Evolutionary conservation across 1,284 basidiomycete species (phyloP).

Genomic region (Cryptococcus depauperatus): DNA sequence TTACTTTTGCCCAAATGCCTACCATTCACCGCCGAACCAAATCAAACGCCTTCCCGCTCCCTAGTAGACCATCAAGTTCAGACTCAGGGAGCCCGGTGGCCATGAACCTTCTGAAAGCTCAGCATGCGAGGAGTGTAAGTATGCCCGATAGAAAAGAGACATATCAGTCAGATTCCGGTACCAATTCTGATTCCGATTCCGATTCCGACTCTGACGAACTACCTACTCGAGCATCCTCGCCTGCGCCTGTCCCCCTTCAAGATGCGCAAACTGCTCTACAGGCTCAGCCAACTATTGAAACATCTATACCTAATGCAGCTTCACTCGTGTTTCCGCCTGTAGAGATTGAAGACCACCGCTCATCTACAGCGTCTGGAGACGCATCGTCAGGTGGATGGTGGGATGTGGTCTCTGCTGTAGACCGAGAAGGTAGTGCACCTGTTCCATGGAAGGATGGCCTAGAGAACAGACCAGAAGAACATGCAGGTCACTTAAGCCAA

Average conservation of each 20-base stretch:
- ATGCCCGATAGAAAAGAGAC: conserved; percentile 23
- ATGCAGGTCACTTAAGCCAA: not conserved
- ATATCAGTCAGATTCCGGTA: conserved; percentile 13
- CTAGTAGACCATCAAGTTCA: not conserved
- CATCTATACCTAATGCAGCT: conserved; percentile 8
- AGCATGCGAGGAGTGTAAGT: conserved; percentile 30
- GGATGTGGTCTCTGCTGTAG: conserved; percentile 34
- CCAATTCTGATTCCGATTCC: conserved; percentile 4
- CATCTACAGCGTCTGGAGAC: conserved; percentile 3
- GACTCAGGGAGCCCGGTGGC: conserved; percentile 3
- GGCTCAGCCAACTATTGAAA: conserved; percentile 3
- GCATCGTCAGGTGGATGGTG: conserved; percentile 24
- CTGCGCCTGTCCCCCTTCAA: not conserved
- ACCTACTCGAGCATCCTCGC: not conserved
- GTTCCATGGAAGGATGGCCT: conserved; percentile 17
- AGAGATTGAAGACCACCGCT: conserved; percentile 7
- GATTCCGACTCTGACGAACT: not conserved
- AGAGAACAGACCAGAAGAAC: not conserved
- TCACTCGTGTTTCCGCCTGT: conserved; percentile 14
- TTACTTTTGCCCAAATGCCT: conserved; percentile 5
- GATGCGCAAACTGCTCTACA: not conserved
- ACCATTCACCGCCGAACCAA: conserved; percentile 26
- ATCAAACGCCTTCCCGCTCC: conserved; percentile 23
- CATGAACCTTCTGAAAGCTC: not conserved
- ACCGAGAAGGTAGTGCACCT: conserved; percentile 1